Conservation (phyloP, 1,139 yeast species). For the Hemisphaericaspora xylanilytica region DNA sequence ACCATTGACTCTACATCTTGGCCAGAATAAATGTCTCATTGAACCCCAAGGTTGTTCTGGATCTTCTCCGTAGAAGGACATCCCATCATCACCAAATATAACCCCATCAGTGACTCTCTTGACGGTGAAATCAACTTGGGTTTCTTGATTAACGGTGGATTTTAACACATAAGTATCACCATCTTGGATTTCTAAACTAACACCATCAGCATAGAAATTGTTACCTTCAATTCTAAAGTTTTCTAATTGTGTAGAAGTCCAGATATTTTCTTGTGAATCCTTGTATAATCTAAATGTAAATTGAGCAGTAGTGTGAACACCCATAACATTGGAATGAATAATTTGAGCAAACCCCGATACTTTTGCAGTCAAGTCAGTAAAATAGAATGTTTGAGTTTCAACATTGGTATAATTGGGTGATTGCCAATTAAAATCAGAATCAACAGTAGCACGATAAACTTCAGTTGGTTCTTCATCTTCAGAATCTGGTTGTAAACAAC, state of each 20-base stretch:
- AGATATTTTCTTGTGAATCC: slow-evolving; percentile 47
- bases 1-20: slow-evolving; percentile 74
- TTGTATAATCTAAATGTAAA: slow-evolving; percentile 79
- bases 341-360: slow-evolving; percentile 88
- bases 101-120: slow-evolving; percentile 73
- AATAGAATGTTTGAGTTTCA: slow-evolving; percentile 92
- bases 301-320: slow-evolving; percentile 89
- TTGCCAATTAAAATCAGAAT: slow-evolving; percentile 71
- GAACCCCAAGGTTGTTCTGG: slow-evolving; percentile 88
- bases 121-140: slow-evolving; percentile 69
- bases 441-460: slow-evolving; percentile 45
- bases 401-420: slow-evolving; percentile 82
- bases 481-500: slow-evolving; percentile 34
- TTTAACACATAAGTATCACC: slow-evolving; percentile 55
- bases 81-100: slow-evolving; percentile 87
- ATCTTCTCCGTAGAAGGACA: slow-evolving; percentile 82
- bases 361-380: slow-evolving; percentile 60
- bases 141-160: slow-evolving; percentile 64
- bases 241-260: slow-evolving; percentile 91
- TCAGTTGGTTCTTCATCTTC: slow-evolving; percentile 23
- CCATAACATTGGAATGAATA: slow-evolving; percentile 88
- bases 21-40: slow-evolving; percentile 97
- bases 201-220: slow-evolving; percentile 71
- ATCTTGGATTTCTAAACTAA: slow-evolving; percentile 62
- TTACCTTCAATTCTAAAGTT: slow-evolving; percentile 76